These are phyloP conservation scores for Gaeumannomyces sp. DNA, from an alignment of 2,329 filamentous ascomycete species.

Conservation along the genomic window DNA sequence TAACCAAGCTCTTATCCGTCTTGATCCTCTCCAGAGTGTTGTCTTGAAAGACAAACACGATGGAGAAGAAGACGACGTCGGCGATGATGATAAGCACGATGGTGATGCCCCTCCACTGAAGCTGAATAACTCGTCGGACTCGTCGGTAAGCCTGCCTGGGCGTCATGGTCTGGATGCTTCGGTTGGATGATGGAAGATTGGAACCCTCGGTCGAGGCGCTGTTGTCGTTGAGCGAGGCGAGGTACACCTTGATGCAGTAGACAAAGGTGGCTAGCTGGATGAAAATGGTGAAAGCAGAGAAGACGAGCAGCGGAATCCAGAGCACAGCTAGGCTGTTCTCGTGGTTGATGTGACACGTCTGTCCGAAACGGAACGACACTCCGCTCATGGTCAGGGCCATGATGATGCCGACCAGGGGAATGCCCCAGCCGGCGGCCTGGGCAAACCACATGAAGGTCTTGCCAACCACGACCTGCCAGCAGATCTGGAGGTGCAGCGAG, in stretches of 20 bases:
- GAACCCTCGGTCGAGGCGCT: conserved; percentile 65
- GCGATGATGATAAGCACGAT: conserved; percentile 85
- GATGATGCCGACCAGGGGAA: conserved; percentile 69
- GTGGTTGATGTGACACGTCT: conserved; percentile 92
- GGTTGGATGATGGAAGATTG: conserved; percentile 66
- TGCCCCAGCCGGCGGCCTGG: conserved; percentile 74
- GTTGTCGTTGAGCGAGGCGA: conserved; percentile 73
- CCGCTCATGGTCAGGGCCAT: conserved; percentile 79
- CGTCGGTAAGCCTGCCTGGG: conserved; percentile 84
- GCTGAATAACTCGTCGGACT: conserved; percentile 75
- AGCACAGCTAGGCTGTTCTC: conserved; percentile 74
- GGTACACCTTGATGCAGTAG: conserved; percentile 93
- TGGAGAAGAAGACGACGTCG: conserved; percentile 89
- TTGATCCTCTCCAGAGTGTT: conserved; percentile 57
- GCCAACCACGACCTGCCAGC: conserved; percentile 90
- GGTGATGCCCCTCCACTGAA: conserved; percentile 91
- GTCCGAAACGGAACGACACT: conserved; percentile 88
- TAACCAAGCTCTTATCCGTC: conserved; percentile 45
- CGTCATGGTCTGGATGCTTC: conserved; percentile 69
- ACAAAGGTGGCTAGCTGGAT: conserved; percentile 79
- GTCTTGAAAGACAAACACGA: conserved; percentile 86
- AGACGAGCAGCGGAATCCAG: conserved; percentile 81
- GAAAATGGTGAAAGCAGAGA: conserved; percentile 65
- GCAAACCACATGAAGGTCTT: conserved; percentile 83
- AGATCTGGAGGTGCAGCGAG: conserved; percentile 93